Evolutionary conservation across 805 yeast genomes (phyloP).

Genomic region (Brettanomyces sp.): DNA sequence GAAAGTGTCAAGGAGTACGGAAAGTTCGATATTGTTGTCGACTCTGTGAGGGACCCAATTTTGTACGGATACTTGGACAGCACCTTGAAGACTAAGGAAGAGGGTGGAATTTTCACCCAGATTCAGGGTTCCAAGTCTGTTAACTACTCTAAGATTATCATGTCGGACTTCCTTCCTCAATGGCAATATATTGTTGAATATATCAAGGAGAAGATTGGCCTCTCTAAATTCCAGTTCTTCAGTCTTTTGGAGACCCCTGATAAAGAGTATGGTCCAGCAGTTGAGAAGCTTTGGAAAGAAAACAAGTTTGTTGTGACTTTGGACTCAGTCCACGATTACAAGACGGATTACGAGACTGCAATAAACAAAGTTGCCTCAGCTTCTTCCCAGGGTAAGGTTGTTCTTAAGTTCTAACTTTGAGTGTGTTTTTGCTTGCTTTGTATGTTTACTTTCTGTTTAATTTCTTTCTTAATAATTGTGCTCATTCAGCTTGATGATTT

Average conservation of each 20-base stretch:
- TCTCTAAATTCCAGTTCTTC: slow-evolving; percentile 6
- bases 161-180: slow-evolving; percentile 17
- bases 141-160: slow-evolving; percentile 23
- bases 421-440: too few relatives aligned
- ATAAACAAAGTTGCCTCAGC: slow-evolving; percentile 35
- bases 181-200: slow-evolving; percentile 9
- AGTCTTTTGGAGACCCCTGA: slow-evolving; percentile 4
- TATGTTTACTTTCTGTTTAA: too few relatives aligned
- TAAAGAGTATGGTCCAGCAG: slow-evolving; percentile 13
- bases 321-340: slow-evolving; percentile 43
- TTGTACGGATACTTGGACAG: slow-evolving; percentile 21
- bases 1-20: slow-evolving; percentile 25
- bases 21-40: slow-evolving; percentile 53
- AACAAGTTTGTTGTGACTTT: slow-evolving; percentile 37
- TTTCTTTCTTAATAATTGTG: too few relatives aligned
- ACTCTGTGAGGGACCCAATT: slow-evolving; percentile 47
- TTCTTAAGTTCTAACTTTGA: slow-evolving; percentile 23
- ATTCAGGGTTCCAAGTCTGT: slow-evolving; percentile 47
- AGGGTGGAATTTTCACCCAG: slow-evolving; percentile 42
- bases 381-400: slow-evolving; percentile 58
- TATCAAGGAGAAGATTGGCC: slow-evolving; percentile 9
- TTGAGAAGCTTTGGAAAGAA: slow-evolving; percentile 35
- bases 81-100: slow-evolving; percentile 35
- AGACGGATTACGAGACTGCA: slow-evolving; percentile 39
- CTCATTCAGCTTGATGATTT: too few relatives aligned